Evolutionary conservation across 768 basidiomycete species (phyloP).

Genomic region (Trametes sanguinea): DNA sequence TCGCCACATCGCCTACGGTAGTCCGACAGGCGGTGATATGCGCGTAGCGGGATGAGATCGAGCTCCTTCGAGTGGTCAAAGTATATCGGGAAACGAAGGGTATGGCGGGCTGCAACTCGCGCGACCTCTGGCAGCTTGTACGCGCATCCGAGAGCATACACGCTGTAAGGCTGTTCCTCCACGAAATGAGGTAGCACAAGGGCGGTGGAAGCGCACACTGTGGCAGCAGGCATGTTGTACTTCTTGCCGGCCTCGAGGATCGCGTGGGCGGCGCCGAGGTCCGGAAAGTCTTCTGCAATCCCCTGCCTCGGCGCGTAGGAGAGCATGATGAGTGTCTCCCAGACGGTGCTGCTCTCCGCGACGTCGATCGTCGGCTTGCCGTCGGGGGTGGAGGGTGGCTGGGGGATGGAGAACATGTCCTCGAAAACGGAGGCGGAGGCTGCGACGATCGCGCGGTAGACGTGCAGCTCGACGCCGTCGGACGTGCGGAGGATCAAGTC

Average conservation of each 20-base stretch:
- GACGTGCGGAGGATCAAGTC: constrained; percentile 23
- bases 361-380: constrained; percentile 13
- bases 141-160: constrained; percentile 8
- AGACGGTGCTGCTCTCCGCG: constrained; percentile 17
- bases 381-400: background rate
- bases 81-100: background rate
- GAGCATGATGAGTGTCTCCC: constrained; percentile 24
- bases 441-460: constrained; percentile 10
- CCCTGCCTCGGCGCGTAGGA: constrained; percentile 27
- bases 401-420: constrained; percentile 19
- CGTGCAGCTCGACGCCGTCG: constrained; percentile 17
- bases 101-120: background rate
- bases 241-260: constrained; percentile 20
- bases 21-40: constrained; percentile 2
- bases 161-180: background rate
- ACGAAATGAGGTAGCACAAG: background rate
- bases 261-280: background rate
- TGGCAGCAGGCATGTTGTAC: constrained; percentile 19
- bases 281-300: background rate
- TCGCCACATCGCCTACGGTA: constrained; percentile 2
- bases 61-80: background rate
- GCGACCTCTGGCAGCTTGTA: constrained; percentile 1
- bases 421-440: constrained; percentile 18
- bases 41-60: background rate
- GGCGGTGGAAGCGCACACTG: background rate